Base-by-base conservation (phyloP, 768 basidiomycete genomes). In the Mrakia frigida region DNA sequence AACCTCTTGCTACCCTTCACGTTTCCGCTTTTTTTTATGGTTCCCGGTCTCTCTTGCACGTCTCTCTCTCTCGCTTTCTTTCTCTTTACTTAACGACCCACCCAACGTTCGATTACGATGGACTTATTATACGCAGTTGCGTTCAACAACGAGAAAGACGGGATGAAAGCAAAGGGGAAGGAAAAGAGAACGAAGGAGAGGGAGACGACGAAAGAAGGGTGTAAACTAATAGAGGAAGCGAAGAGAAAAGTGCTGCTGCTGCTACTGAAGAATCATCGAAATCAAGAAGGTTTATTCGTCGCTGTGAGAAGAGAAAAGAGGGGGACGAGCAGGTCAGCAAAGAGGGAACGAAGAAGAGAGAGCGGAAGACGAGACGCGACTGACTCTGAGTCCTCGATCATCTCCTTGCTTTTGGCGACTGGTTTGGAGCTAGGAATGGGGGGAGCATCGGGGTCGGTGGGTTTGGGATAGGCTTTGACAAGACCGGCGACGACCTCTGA, bases 401-500 rank as follows among this genome's bases (percentile, higher is more conserved):
- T 31, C 33, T 56, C 28, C 43, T 46, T 52, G 70, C 50, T 31
- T 13, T 56, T 52, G 18, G 23, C 10, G 9, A 52, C 9, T 14
- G 46, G 18, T 28, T 56, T 37, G 35, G 53, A 35, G 37, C 69
- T 70, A n/a, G n/a, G n/a, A n/a, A 14, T 50, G 16, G 16, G 5
- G 11, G 39, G 39, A 41, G 39, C 39, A 41, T 41, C 39, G 11
- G 39, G 39, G 56, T 56, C 35, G 68, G 60, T 71, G 56, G 53
- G 53, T 35, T 50, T 76, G 69, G 37, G 75, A 23, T 63, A 76
- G 6, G 68, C 21, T 41, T 71, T 60, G 9, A 70, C 69, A 28
- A 76, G 75, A 52, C 70, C 63, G 69, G 70, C 67, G 41, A 68
- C 75, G 63, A 65, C 18, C 35, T 65, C 63, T 65, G 28, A 33